These are phyloP conservation scores for Cladobotryum mycophilum DNA, from an alignment of 2,329 filamentous ascomycete genomes.

Conservation along the genomic window DNA sequence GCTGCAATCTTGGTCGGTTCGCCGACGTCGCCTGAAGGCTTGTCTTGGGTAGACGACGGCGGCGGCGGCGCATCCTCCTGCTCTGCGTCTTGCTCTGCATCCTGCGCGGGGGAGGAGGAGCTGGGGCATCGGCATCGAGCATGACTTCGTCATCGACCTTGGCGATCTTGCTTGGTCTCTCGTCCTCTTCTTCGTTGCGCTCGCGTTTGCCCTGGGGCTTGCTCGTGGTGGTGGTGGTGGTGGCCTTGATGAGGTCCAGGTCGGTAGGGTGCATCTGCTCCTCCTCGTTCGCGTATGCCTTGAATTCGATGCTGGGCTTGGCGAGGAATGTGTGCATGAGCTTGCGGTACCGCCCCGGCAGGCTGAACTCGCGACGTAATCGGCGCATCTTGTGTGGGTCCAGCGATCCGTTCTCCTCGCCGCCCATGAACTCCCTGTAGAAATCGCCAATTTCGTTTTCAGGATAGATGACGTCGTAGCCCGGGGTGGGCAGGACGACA, in stretches of 20 bases:
- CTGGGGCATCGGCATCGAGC: not conserved
- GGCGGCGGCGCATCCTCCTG: too few relatives aligned
- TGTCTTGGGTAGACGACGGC: not conserved
- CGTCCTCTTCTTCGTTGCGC: constrained; percentile 11
- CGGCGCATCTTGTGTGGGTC: constrained; percentile 85
- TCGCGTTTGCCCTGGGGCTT: not conserved
- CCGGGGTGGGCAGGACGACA: constrained; percentile 84
- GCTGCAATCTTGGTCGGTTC: constrained; percentile 50
- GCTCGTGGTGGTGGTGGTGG: too few relatives aligned
- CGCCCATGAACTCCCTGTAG: constrained; percentile 82
- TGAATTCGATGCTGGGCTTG: constrained; percentile 60
- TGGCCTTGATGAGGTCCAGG: constrained; percentile 56
- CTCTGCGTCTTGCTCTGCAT: constrained; percentile 13
- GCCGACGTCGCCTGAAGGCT: constrained; percentile 18
- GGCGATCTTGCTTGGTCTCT: constrained; percentile 16
- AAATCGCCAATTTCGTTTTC: constrained; percentile 75
- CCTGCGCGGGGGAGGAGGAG: not conserved
- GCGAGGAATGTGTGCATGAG: constrained; percentile 66
- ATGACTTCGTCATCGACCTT: constrained; percentile 11
- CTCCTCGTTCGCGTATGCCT: constrained; percentile 60
- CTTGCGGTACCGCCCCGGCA: constrained; percentile 85
- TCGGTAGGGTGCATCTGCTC: constrained; percentile 90
- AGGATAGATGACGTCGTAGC: constrained; percentile 84
- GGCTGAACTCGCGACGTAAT: constrained; percentile 76
- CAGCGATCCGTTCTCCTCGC: constrained; percentile 66